Evolutionary conservation across 768 basidiomycete species (phyloP).

Genomic region (Trametes meyenii): DNA sequence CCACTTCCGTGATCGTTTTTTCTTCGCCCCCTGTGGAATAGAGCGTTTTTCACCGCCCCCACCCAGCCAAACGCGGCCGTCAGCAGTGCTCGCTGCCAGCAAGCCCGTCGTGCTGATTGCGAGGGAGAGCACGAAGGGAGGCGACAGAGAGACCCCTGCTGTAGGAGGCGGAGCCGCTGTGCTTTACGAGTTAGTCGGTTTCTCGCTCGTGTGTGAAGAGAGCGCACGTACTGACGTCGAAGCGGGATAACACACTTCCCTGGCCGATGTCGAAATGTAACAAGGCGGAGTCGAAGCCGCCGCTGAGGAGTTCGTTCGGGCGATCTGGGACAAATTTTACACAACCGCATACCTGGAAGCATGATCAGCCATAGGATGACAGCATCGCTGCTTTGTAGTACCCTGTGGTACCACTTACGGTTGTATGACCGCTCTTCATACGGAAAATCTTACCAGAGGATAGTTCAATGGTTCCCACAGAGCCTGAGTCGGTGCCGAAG

Average conservation of each 20-base stretch:
- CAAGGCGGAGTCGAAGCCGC: conserved; percentile 71
- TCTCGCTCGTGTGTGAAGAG: too few species aligned
- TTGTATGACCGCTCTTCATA: conserved; percentile 67
- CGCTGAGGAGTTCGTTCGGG: conserved; percentile 73
- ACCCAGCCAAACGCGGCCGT: conserved; percentile 73
- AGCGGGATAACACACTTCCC: conserved; percentile 57
- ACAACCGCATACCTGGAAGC: conserved; percentile 65
- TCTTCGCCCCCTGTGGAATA: conserved; percentile 27
- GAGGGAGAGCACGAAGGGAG: conserved; percentile 72
- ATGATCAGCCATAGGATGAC: neutral
- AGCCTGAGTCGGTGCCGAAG: conserved; percentile 71
- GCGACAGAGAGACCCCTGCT: conserved; percentile 62
- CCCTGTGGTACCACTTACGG: conserved; percentile 45
- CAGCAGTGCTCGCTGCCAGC: conserved; percentile 73
- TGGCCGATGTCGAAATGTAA: conserved; percentile 69
- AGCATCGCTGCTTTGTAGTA: neutral
- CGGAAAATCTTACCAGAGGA: conserved; percentile 46
- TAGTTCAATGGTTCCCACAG: conserved; percentile 67
- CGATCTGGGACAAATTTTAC: conserved; percentile 74
- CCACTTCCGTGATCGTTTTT: conserved; percentile 69
- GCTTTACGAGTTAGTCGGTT: too few species aligned
- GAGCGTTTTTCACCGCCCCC: conserved; percentile 61
- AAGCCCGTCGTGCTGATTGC: conserved; percentile 61
- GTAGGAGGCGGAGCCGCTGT: conserved; percentile 39
- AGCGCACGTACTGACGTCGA: conserved; percentile 54